Percentiles rank a stretch among this genome's conserved stretches.
These are phyloP conservation scores for Musa itinerans DNA, from an alignment of 176 grass and related monocot species.

Conservation along the genomic window DNA sequence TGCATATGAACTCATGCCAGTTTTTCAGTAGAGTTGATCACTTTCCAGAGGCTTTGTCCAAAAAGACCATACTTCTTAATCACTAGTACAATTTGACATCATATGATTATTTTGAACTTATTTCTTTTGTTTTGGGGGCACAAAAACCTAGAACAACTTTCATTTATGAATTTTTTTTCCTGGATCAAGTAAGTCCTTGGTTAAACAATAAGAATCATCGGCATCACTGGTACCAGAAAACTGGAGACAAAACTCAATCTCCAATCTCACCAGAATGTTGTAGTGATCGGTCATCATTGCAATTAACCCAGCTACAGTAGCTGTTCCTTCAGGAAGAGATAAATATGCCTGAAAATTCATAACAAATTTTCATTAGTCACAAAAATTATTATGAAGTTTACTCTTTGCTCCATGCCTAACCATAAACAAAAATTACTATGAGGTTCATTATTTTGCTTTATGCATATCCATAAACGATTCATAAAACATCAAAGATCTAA, in stretches of 20 bases:
- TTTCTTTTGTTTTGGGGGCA: background rate
- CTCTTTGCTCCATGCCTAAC: background rate
- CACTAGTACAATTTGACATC: background rate
- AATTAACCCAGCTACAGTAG: conserved; percentile 79
- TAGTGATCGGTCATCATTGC: conserved; percentile 99
- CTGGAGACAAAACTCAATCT: conserved; percentile 4
- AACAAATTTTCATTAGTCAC: background rate
- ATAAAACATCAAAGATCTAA: background rate
- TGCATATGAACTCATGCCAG: too few relatives aligned
- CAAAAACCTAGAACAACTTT: background rate
- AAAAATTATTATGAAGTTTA: background rate
- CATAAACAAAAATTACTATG: background rate
- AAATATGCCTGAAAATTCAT: conserved; percentile 67
- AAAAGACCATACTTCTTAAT: background rate
- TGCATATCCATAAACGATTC: too few relatives aligned
- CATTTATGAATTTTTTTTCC: background rate
- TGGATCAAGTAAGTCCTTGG: background rate
- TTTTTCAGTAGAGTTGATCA: background rate
- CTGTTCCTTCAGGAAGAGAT: conserved; percentile 83
- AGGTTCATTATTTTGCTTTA: too few relatives aligned
- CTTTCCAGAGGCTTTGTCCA: background rate
- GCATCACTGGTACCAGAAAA: background rate
- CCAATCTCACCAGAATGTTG: conserved; percentile 73
- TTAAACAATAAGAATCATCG: background rate
- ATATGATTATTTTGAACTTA: background rate